Evolutionary conservation across 1,284 basidiomycete species (phyloP).

Genomic region (Pyrrhoderma lamaoense): DNA sequence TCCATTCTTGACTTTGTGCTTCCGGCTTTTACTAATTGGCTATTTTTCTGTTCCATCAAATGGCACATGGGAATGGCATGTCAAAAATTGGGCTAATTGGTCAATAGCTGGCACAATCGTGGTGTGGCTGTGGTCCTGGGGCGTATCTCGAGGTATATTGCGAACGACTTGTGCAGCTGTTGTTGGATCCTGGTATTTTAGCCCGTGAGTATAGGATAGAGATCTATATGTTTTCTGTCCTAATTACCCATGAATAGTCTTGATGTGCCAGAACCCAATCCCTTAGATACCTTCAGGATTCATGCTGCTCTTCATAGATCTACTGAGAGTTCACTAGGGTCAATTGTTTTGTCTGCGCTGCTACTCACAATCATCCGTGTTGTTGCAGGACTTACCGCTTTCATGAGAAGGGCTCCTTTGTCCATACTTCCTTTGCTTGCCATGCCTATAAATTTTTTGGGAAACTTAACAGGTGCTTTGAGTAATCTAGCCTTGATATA

Average conservation of each 20-base stretch:
- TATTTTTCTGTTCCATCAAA: slow-evolving; percentile 39
- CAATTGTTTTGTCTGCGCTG: slow-evolving; percentile 68
- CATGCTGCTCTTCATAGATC: slow-evolving; percentile 75
- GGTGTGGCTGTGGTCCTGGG: slow-evolving; percentile 90
- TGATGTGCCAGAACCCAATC: slow-evolving; percentile 39
- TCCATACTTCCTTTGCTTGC: slow-evolving; percentile 49
- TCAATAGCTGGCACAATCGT: slow-evolving; percentile 61
- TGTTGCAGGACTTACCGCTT: slow-evolving; percentile 40
- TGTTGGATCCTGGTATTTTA: slow-evolving; percentile 90
- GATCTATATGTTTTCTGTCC: not conserved
- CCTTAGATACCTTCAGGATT: slow-evolving; percentile 61
- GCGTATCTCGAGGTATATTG: slow-evolving; percentile 74
- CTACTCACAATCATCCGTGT: slow-evolving; percentile 66
- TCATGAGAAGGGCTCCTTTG: slow-evolving; percentile 34
- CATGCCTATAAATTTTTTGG: slow-evolving; percentile 37
- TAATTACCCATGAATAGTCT: slow-evolving; percentile 32
- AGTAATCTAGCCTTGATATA: slow-evolving; percentile 83
- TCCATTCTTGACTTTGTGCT: slow-evolving; percentile 81
- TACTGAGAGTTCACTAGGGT: slow-evolving; percentile 75
- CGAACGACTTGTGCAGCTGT: slow-evolving; percentile 77
- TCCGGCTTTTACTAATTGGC: slow-evolving; percentile 73
- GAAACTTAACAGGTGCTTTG: slow-evolving; percentile 62
- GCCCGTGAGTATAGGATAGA: slow-evolving; percentile 45
- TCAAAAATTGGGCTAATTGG: slow-evolving; percentile 78
- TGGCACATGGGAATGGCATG: slow-evolving; percentile 57